phyloP scores from a whole-genome alignment of 2,329 filamentous ascomycete species.

The Fusarium gaditjirri region DNA sequence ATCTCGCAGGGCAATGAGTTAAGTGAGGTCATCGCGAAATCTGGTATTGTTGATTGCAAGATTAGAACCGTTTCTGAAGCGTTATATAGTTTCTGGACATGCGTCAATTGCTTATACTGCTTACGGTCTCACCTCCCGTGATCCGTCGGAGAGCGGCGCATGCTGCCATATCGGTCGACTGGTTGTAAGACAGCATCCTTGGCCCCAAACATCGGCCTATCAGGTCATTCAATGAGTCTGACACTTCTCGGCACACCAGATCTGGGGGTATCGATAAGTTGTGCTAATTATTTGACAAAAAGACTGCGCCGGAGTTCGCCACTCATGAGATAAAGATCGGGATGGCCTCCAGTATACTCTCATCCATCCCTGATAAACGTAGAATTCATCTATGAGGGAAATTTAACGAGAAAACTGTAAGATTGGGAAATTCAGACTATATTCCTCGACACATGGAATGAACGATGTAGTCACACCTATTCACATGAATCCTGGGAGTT shows the following conservation, averaged over 20 bases:
- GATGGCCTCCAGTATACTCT: too few relatives aligned
- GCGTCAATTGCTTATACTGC: background rate
- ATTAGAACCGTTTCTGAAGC: accelerated
- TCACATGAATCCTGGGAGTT: accelerated
- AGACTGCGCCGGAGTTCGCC: background rate
- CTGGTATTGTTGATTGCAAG: background rate
- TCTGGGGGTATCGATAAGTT: accelerated
- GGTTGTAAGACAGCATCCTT: background rate
- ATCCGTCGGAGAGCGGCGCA: background rate
- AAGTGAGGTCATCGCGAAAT: background rate
- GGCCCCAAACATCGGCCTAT: background rate
- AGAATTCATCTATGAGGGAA: accelerated
- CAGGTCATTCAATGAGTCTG: accelerated
- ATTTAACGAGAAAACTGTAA: accelerated
- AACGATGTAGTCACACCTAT: background rate
- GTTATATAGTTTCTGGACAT: background rate
- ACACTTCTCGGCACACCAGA: accelerated
- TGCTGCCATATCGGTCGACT: background rate
- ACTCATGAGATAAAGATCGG: too few relatives aligned
- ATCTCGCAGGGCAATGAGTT: background rate
- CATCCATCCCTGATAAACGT: accelerated
- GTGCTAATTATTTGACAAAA: background rate
- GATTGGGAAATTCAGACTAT: accelerated
- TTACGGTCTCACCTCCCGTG: background rate
- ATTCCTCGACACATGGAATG: background rate